A percentile compares a stretch with the other conserved stretches of the same genome.
Conservation (phyloP, 345 rosid genomes). For the Excoecaria agallocha region DNA sequence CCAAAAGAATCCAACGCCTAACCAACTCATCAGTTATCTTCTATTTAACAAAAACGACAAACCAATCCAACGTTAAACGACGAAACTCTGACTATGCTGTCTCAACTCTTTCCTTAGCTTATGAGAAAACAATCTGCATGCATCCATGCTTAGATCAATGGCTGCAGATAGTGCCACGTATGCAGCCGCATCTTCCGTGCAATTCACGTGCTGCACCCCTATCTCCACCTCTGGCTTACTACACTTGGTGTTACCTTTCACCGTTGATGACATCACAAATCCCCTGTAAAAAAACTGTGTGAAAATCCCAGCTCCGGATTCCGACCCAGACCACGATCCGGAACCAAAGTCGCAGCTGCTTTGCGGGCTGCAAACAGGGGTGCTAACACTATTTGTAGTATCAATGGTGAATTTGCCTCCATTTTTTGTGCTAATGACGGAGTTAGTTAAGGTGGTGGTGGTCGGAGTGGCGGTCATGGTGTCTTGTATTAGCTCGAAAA, state of each 20-base stretch:
- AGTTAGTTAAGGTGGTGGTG: slow-evolving; percentile 33
- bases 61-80: slow-evolving; percentile 58
- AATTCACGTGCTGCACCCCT: slow-evolving; percentile 87
- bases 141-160: slow-evolving; percentile 93
- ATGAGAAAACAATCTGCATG: slow-evolving; percentile 73
- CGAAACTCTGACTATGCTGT: slow-evolving; percentile 52
- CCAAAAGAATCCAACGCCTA: slow-evolving; percentile 31
- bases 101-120: slow-evolving; percentile 85
- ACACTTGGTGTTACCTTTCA: slow-evolving; percentile 51
- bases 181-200: slow-evolving; percentile 96
- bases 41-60: too few relatives aligned
- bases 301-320: slow-evolving; percentile 36
- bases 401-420: slow-evolving; percentile 86
- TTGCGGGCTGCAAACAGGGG: slow-evolving; percentile 70
- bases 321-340: slow-evolving; percentile 67
- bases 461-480: slow-evolving; percentile 34
- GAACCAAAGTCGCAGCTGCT: slow-evolving; percentile 81
- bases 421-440: slow-evolving; percentile 51
- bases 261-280: slow-evolving; percentile 85
- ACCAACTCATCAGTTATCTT: slow-evolving; percentile 10
- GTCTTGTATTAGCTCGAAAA: slow-evolving; percentile 76
- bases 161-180: slow-evolving; percentile 93
- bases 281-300: slow-evolving; percentile 43
- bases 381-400: slow-evolving; percentile 45
- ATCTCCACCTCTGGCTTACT: slow-evolving; percentile 77